Conservation (phyloP, 1,139 yeast genomes). For the Candida sp. region DNA sequence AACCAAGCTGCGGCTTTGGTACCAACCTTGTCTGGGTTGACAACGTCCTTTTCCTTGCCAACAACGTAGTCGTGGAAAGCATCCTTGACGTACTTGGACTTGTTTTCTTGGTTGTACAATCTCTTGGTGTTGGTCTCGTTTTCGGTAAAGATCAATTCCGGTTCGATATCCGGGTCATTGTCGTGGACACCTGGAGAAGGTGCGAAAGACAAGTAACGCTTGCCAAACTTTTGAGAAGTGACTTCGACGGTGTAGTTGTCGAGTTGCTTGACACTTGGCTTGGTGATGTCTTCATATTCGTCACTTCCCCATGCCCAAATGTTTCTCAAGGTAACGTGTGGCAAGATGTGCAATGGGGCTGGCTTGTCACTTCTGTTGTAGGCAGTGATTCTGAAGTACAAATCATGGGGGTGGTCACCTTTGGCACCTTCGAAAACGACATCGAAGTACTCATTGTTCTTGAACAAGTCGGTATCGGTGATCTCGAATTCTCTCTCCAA, state of each 20-base stretch:
- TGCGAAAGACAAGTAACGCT: conserved; percentile 73
- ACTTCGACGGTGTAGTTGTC: conserved; percentile 58
- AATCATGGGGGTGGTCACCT: conserved; percentile 81
- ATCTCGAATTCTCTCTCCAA: conserved; percentile 73
- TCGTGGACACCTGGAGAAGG: conserved; percentile 85
- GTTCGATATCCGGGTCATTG: conserved; percentile 70
- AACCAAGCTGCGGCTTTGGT: conserved; percentile 86
- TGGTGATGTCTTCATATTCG: conserved; percentile 43
- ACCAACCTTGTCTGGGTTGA: conserved; percentile 44
- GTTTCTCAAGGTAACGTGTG: conserved; percentile 87
- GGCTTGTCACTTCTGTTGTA: conserved; percentile 83
- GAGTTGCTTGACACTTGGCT: conserved; percentile 55
- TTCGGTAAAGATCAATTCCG: conserved; percentile 80
- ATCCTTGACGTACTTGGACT: conserved; percentile 71
- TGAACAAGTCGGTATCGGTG: conserved; percentile 76
- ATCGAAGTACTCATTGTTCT: conserved; percentile 86
- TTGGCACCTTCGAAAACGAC: conserved; percentile 93
- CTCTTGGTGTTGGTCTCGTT: conserved; percentile 82
- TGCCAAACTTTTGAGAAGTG: conserved; percentile 75
- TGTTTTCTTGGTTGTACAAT: conserved; percentile 67
- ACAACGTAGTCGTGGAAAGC: conserved; percentile 89
- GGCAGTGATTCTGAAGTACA: conserved; percentile 86
- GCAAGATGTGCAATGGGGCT: conserved; percentile 88
- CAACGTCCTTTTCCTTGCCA: conserved; percentile 58
- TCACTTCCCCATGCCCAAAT: conserved; percentile 92